Evolutionary conservation across 2,329 filamentous ascomycete genomes (phyloP).

Genomic region (Penicillium crustosum): DNA sequence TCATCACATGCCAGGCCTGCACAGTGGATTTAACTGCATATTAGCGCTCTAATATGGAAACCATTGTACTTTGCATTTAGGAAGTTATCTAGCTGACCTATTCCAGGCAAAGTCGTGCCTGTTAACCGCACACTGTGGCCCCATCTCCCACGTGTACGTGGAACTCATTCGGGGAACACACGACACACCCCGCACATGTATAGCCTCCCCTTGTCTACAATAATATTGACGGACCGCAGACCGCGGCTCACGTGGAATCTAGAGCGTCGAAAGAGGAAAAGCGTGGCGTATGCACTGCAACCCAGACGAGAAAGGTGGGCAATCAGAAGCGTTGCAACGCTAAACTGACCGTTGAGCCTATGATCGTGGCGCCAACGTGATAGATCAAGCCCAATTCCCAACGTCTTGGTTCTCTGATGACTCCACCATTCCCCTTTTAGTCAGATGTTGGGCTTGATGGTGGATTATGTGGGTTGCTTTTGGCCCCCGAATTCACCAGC

Average conservation of each 20-base stretch:
- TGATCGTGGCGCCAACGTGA: slow-evolving; percentile 7
- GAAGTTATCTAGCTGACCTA: not conserved
- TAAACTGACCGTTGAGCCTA: slow-evolving; percentile 3
- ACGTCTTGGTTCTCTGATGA: not conserved
- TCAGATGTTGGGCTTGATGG: not conserved
- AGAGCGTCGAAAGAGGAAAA: not conserved
- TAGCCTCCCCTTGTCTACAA: not conserved
- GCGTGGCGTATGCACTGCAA: slow-evolving; percentile 1
- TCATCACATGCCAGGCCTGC: slow-evolving; percentile 14
- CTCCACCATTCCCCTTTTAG: not conserved
- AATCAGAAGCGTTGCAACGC: slow-evolving; percentile 4
- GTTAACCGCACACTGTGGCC: not conserved
- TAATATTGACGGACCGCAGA: not conserved
- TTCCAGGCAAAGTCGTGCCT: not conserved
- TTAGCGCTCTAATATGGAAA: not conserved
- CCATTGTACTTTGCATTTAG: not conserved
- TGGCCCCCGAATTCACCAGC: slow-evolving; percentile 5
- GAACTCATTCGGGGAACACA: slow-evolving; percentile 15
- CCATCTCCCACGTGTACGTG: slow-evolving; percentile 1
- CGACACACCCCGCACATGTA: not conserved
- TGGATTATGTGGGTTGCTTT: not conserved
- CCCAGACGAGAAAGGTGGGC: not conserved
- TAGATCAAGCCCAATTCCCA: slow-evolving; percentile 11
- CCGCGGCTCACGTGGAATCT: not conserved
- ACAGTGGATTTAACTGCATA: not conserved